These are phyloP conservation scores for Trichoderma orchidacearum DNA, from an alignment of 495 filamentous ascomycete species.

Conservation along the genomic window DNA sequence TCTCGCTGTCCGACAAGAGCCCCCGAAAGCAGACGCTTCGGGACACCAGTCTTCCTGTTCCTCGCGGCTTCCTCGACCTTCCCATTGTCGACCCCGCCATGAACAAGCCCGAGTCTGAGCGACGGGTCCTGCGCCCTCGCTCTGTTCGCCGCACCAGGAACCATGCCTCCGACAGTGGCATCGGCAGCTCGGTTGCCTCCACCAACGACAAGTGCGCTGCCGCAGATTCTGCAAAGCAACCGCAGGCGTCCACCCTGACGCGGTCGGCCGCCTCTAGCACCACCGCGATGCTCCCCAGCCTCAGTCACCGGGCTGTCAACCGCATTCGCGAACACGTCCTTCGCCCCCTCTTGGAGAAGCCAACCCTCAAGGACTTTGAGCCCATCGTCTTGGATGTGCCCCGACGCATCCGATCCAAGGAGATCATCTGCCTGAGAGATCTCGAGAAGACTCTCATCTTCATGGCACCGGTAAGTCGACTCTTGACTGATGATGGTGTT, in stretches of 20 bases:
- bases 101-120: conserved; percentile 23
- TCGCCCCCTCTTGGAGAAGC: conserved; percentile 34
- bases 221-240: conserved; percentile 16
- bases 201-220: conserved; percentile 16
- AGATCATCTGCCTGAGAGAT: conserved; percentile 75
- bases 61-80: conserved; percentile 34
- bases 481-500: conserved; percentile 29
- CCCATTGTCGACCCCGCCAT: conserved; percentile 26
- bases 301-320: conserved; percentile 36
- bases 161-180: conserved; percentile 48
- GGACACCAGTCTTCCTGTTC: conserved; percentile 36
- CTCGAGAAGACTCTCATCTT: conserved; percentile 81
- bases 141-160: conserved; percentile 34
- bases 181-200: conserved; percentile 41
- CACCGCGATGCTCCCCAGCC: conserved; percentile 20
- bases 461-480: conserved; percentile 74
- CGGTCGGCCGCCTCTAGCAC: conserved; percentile 28
- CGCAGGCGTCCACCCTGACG: conserved; percentile 26
- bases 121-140: conserved; percentile 34
- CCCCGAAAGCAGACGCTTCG: conserved; percentile 17
- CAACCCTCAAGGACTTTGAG: conserved; percentile 59
- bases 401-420: conserved; percentile 58
- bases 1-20: conserved; percentile 10
- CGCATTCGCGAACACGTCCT: conserved; percentile 41
- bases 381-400: conserved; percentile 63